A percentile compares a stretch with the other conserved stretches of the same genome.
Conservation (phyloP, 305 asterid genomes). For the Andrographis paniculata region DNA sequence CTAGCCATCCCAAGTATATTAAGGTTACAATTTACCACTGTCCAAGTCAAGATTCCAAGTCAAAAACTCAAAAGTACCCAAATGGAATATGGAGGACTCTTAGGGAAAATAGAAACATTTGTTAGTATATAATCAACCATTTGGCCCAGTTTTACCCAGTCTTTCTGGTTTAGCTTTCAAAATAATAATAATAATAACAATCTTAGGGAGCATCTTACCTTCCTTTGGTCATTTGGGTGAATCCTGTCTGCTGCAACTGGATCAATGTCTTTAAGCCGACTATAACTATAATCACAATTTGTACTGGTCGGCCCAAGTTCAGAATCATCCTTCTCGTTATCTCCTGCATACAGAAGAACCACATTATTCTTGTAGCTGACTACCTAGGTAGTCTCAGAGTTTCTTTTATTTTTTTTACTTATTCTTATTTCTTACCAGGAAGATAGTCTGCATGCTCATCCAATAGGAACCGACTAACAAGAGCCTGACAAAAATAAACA, state of each 20-base stretch:
- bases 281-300: constrained; percentile 34
- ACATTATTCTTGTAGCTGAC: background rate
- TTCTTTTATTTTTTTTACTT: background rate
- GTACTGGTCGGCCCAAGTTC: constrained; percentile 25
- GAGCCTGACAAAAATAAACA: constrained; percentile 47
- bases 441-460: constrained; percentile 52
- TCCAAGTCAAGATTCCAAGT: too few species aligned
- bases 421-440: constrained; percentile 37
- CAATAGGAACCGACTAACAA: constrained; percentile 75
- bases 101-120: too few species aligned
- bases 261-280: constrained; percentile 62
- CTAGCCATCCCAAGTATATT: too few species aligned
- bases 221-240: constrained; percentile 88
- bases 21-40: too few species aligned
- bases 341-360: constrained; percentile 31
- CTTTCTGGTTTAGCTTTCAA: too few species aligned
- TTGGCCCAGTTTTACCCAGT: too few species aligned
- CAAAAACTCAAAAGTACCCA: too few species aligned
- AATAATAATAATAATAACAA: constrained; percentile 1
- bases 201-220: constrained; percentile 38
- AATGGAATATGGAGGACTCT: too few species aligned
- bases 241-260: constrained; percentile 84
- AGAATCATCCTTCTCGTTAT: constrained; percentile 28
- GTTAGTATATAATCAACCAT: too few species aligned
- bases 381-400: too few species aligned